phyloP scores from a whole-genome alignment of 768 basidiomycete genomes.

The Guyanaporus albipodus region DNA sequence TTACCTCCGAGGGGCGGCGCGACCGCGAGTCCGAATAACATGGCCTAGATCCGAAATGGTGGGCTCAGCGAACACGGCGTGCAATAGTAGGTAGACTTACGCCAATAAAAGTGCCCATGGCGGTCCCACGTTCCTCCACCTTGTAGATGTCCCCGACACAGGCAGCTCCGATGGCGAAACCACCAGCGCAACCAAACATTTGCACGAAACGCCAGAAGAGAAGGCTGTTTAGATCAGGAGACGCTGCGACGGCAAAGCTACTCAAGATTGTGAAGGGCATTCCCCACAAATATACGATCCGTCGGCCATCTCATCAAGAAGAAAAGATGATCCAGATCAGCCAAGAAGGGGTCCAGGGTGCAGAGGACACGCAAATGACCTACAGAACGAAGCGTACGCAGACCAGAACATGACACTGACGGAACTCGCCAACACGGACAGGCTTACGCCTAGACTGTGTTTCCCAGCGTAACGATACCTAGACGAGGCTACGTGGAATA shows the following conservation, averaged over 20 bases:
- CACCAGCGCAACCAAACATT: constrained; percentile 57
- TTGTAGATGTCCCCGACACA: constrained; percentile 64
- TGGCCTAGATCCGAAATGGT: constrained; percentile 30
- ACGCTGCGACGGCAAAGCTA: constrained; percentile 55
- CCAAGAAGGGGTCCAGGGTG: background rate
- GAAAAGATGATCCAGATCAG: background rate
- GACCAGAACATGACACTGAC: constrained; percentile 51
- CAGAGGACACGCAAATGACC: constrained; percentile 11
- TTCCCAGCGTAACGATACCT: background rate
- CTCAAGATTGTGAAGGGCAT: constrained; percentile 57
- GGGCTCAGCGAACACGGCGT: background rate
- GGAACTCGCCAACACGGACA: constrained; percentile 44
- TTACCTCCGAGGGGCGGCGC: constrained; percentile 57
- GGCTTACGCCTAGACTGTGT: constrained; percentile 47
- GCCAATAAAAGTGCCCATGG: constrained; percentile 55
- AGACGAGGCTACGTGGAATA: background rate
- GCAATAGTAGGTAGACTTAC: constrained; percentile 28
- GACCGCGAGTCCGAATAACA: constrained; percentile 54
- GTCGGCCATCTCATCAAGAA: constrained; percentile 56
- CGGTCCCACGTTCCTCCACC: constrained; percentile 55
- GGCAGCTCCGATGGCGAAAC: constrained; percentile 49
- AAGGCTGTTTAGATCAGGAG: constrained; percentile 40
- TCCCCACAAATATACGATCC: constrained; percentile 52
- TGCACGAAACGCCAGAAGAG: constrained; percentile 66
- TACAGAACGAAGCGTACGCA: constrained; percentile 49